Percentiles rank a stretch among this genome's conserved stretches.
These are phyloP conservation scores for Myochromella boudieri DNA, from an alignment of 768 basidiomycete genomes.

Conservation along the genomic window DNA sequence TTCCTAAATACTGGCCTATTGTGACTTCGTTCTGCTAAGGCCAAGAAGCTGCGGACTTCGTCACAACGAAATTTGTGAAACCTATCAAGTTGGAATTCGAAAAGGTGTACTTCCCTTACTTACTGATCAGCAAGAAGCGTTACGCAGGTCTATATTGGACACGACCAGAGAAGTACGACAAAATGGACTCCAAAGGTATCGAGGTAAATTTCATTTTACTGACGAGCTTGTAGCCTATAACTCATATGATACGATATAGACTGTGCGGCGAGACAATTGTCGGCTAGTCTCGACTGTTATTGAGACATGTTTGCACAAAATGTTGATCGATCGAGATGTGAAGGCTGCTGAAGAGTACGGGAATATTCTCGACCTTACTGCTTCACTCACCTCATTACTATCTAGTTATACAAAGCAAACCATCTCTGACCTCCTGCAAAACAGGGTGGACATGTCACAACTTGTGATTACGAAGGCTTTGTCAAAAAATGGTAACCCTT, in stretches of 20 bases:
- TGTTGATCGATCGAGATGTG: slow-evolving; percentile 95
- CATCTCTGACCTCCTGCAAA: slow-evolving; percentile 92
- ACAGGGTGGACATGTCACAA: slow-evolving; percentile 98
- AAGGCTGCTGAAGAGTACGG: slow-evolving; percentile 88
- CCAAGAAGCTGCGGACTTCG: slow-evolving; percentile 88
- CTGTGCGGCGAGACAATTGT: slow-evolving; percentile 97
- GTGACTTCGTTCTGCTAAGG: slow-evolving; percentile 45
- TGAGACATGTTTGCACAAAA: slow-evolving; percentile 96
- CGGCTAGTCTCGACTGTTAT: slow-evolving; percentile 98
- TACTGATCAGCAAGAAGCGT: slow-evolving; percentile 97
- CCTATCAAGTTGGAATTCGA: slow-evolving; percentile 99
- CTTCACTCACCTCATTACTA: slow-evolving; percentile 7
- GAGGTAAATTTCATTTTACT: slow-evolving; percentile 61
- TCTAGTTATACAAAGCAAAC: slow-evolving; percentile 88
- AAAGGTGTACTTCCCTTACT: slow-evolving; percentile 97
- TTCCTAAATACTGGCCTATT: not conserved
- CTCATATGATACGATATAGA: slow-evolving; percentile 45
- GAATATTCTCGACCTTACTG: not conserved
- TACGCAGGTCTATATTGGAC: slow-evolving; percentile 99
- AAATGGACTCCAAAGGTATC: slow-evolving; percentile 99
- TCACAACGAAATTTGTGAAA: slow-evolving; percentile 87
- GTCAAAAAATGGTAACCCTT: slow-evolving; percentile 71
- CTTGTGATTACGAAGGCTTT: slow-evolving; percentile 98
- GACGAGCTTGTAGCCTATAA: not conserved
- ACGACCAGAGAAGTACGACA: slow-evolving; percentile 90